Evolutionary conservation across 345 rosid species (phyloP).

Genomic region (Eucalyptus pauciflora): DNA sequence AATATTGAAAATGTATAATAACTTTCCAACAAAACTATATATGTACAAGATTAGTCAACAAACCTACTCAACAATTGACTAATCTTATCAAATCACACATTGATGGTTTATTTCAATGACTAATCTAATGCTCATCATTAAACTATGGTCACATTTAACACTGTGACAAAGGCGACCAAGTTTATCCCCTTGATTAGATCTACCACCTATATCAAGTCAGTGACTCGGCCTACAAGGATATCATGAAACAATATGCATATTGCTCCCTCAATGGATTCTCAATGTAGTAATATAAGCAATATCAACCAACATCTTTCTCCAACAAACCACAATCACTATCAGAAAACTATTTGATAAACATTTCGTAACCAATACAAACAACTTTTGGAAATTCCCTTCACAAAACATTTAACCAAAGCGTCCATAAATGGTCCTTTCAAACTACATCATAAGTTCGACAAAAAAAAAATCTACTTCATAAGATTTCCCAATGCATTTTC

Average conservation of each 20-base stretch:
- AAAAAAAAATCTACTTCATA: too few relatives aligned
- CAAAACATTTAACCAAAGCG: not conserved
- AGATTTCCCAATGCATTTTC: not conserved
- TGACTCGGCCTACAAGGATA: not conserved
- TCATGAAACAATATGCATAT: not conserved
- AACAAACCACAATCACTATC: accelerated
- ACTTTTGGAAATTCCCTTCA: not conserved
- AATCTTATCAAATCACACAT: too few relatives aligned
- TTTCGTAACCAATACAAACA: accelerated
- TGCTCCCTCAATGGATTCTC: too few relatives aligned
- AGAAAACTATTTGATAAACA: too few relatives aligned
- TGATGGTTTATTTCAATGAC: too few relatives aligned
- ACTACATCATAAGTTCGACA: too few relatives aligned
- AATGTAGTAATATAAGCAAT: too few relatives aligned
- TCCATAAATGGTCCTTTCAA: not conserved
- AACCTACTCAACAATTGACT: too few relatives aligned
- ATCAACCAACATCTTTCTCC: too few relatives aligned
- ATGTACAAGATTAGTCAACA: too few relatives aligned
- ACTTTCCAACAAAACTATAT: not conserved
- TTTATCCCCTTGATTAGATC: accelerated
- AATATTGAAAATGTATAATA: not conserved
- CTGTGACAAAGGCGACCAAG: accelerated
- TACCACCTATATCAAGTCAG: not conserved
- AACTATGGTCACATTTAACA: not conserved
- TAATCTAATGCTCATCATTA: too few relatives aligned